Evolutionary conservation across 805 yeast genomes (phyloP).

Genomic region (Saturnispora serradocipensis): DNA sequence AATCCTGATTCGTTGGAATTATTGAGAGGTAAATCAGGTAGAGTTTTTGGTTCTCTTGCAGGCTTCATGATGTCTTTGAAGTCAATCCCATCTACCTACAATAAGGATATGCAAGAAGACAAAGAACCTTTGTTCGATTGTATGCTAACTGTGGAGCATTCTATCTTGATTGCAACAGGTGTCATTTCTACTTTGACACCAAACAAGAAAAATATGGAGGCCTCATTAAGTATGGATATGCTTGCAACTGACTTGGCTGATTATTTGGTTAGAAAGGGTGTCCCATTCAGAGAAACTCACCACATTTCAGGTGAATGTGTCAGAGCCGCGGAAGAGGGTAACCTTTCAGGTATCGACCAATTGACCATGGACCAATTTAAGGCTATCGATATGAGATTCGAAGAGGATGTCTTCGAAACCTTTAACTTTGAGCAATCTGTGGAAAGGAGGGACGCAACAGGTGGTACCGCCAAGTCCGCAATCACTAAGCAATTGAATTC

Average conservation of each 20-base stretch:
- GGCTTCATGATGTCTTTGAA: constrained; percentile 96
- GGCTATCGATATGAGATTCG: constrained; percentile 72
- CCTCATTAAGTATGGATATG: constrained; percentile 96
- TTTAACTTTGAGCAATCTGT: constrained; percentile 90
- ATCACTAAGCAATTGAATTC: constrained; percentile 61
- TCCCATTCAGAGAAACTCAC: constrained; percentile 98
- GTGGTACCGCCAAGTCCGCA: constrained; percentile 93
- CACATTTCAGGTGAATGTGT: constrained; percentile 98
- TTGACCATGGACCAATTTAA: constrained; percentile 70
- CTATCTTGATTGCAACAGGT: constrained; percentile 90
- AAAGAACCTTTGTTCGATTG: constrained; percentile 97
- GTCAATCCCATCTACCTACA: constrained; percentile 96
- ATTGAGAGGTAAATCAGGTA: constrained; percentile 93
- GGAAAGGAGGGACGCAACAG: constrained; percentile 92
- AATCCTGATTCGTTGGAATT: constrained; percentile 95
- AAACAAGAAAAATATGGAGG: constrained; percentile 66
- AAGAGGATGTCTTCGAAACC: constrained; percentile 69
- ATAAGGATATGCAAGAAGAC: constrained; percentile 98
- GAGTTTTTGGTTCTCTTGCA: constrained; percentile 89
- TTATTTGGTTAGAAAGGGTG: constrained; percentile 94
- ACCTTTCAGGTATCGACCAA: constrained; percentile 77
- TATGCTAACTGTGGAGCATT: constrained; percentile 84
- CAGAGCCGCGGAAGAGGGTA: constrained; percentile 72
- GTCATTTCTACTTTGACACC: constrained; percentile 81
- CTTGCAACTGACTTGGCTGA: constrained; percentile 98